Percentiles rank a stretch among this genome's conserved stretches.
phyloP scores from a whole-genome alignment of 2,329 filamentous ascomycete species.

The Colletotrichum sp. region DNA sequence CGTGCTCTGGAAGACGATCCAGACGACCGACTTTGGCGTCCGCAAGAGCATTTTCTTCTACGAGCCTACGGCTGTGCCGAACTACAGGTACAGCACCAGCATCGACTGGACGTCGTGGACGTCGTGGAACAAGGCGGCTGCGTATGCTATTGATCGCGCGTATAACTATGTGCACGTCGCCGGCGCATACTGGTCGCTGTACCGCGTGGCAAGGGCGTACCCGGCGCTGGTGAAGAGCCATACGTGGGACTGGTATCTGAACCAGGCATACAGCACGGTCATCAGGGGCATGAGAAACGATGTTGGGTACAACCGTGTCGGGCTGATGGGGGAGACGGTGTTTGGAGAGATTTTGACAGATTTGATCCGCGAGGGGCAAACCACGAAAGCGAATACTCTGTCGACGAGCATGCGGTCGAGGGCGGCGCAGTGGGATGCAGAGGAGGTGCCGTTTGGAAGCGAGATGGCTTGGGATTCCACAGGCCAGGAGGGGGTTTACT shows the following conservation, averaged over 20 bases:
- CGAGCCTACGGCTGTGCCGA: constrained; percentile 45
- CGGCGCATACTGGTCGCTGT: constrained; percentile 61
- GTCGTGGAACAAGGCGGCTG: constrained; percentile 52
- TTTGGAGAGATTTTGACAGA: constrained; percentile 57
- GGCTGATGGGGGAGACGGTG: constrained; percentile 65
- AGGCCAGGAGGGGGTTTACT: constrained; percentile 64
- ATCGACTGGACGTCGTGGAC: constrained; percentile 56
- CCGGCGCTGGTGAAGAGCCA: constrained; percentile 44
- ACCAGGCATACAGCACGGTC: constrained; percentile 56
- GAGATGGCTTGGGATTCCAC: constrained; percentile 70
- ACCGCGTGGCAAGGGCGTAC: constrained; percentile 56
- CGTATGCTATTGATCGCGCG: constrained; percentile 53
- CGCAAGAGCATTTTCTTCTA: constrained; percentile 64
- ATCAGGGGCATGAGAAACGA: constrained; percentile 41
- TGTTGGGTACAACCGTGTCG: constrained; percentile 48
- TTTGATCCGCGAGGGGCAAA: constrained; percentile 50
- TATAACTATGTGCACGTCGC: constrained; percentile 65
- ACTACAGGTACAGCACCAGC: constrained; percentile 46
- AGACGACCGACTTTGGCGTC: constrained; percentile 49
- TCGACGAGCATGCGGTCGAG: constrained; percentile 51
- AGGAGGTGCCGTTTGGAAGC: constrained; percentile 60
- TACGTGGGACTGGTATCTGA: constrained; percentile 59
- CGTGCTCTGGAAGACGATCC: constrained; percentile 55
- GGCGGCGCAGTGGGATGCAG: constrained; percentile 51
- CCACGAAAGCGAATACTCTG: constrained; percentile 40